These are phyloP conservation scores for Beverwykella pulmonaria DNA, from an alignment of 495 filamentous ascomycete genomes.

Conservation along the genomic window DNA sequence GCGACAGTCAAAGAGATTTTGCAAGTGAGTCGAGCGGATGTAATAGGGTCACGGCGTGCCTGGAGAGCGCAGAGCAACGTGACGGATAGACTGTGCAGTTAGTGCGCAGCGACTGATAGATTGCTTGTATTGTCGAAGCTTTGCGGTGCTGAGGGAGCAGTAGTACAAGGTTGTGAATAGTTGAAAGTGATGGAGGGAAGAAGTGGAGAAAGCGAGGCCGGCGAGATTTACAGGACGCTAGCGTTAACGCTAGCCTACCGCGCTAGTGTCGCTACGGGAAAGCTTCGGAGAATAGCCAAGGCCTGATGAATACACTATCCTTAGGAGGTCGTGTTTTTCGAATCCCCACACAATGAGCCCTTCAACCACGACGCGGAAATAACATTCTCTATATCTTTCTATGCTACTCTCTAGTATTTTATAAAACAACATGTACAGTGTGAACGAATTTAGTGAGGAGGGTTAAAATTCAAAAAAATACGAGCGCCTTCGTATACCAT, in stretches of 20 bases:
- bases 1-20: background rate
- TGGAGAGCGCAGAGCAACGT: background rate
- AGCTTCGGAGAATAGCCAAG: background rate
- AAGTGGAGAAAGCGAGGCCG: background rate
- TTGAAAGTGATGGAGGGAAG: background rate
- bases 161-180: background rate
- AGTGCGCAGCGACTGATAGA: background rate
- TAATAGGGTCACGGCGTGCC: conserved; percentile 4
- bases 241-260: background rate
- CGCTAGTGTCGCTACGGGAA: background rate
- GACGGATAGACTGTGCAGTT: conserved; percentile 4
- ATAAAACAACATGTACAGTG: no score
- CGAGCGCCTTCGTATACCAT: no score
- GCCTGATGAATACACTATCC: background rate
- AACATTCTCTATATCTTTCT: no score
- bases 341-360: no score
- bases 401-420: no score
- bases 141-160: background rate
- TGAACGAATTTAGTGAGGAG: no score
- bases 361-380: no score
- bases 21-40: background rate
- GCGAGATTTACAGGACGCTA: background rate
- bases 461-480: no score
- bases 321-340: background rate
- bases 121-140: background rate